Evolutionary conservation across 2,329 filamentous ascomycete genomes (phyloP).

Genomic region (Pestalotiopsis sp.): DNA sequence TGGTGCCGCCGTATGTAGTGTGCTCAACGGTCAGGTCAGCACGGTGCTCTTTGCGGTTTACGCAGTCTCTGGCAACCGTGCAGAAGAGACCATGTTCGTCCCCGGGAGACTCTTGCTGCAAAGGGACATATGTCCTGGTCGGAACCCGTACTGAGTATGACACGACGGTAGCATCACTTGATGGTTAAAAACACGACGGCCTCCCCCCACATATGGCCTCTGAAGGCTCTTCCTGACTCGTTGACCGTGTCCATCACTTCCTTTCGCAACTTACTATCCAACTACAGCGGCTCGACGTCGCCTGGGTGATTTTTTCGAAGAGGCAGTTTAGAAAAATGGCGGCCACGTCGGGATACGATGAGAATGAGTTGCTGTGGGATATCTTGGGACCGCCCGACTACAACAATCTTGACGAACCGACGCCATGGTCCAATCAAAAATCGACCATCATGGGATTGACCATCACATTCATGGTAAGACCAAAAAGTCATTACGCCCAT

Average conservation of each 20-base stretch:
- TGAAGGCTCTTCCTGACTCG: neutral
- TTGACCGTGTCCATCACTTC: conserved; percentile 10
- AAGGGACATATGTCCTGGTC: conserved; percentile 3
- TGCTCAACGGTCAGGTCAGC: neutral
- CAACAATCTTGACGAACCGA: conserved; percentile 15
- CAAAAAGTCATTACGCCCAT: too few species aligned
- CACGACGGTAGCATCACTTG: neutral
- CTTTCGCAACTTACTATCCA: neutral
- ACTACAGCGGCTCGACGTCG: conserved; percentile 2
- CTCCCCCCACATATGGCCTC: conserved; percentile 4
- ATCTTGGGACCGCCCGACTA: conserved; percentile 11
- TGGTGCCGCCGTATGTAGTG: neutral
- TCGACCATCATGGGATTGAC: conserved; percentile 8
- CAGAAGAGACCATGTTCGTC: neutral
- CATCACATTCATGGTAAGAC: conserved; percentile 16
- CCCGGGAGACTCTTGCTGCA: neutral
- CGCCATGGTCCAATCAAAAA: conserved; percentile 15
- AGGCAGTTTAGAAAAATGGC: neutral
- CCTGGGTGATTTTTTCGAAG: neutral
- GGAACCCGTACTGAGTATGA: neutral
- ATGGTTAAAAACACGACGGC: neutral
- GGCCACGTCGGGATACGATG: conserved; percentile 11
- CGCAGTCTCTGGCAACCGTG: neutral
- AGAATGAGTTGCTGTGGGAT: conserved; percentile 12
- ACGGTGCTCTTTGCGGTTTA: conserved; percentile 2